Evolutionary conservation across 345 rosid genomes (phyloP).

Genomic region (Eucalyptus paniculata): DNA sequence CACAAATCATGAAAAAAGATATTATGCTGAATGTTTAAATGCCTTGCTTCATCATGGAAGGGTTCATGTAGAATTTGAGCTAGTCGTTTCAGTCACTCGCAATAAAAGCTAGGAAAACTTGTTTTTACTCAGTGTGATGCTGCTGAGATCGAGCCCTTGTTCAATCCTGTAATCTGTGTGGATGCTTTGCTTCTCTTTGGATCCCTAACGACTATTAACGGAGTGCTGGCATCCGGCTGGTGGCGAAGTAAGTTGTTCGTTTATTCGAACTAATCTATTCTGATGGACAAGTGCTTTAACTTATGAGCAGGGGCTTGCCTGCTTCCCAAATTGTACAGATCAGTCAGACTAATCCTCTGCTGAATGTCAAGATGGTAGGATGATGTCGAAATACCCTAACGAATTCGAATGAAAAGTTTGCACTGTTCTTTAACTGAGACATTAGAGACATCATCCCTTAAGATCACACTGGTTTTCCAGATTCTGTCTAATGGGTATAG

Average conservation of each 20-base stretch:
- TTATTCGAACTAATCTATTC: neutral
- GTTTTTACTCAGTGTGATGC: constrained; percentile 24
- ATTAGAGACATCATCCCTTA: too few relatives aligned
- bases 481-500: too few relatives aligned
- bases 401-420: neutral
- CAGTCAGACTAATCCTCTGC: neutral
- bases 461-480: too few relatives aligned
- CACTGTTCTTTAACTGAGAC: neutral
- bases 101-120: constrained; percentile 8
- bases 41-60: neutral
- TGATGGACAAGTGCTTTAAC: neutral
- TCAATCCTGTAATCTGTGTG: constrained; percentile 22
- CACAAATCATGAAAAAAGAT: neutral
- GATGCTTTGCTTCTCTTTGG: constrained; percentile 52
- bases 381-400: neutral
- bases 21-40: too few relatives aligned
- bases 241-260: constrained; percentile 42
- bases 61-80: neutral
- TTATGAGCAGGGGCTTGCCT: neutral
- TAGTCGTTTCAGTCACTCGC: neutral
- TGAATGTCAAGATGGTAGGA: neutral
- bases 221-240: constrained; percentile 55
- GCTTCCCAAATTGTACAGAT: neutral
- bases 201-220: constrained; percentile 58
- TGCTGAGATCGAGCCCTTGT: constrained; percentile 31